Evolutionary conservation across 2,329 filamentous ascomycete genomes (phyloP), one percentile per base, ranked within the genome.

Genomic region (Coniochaeta sp.): DNA sequence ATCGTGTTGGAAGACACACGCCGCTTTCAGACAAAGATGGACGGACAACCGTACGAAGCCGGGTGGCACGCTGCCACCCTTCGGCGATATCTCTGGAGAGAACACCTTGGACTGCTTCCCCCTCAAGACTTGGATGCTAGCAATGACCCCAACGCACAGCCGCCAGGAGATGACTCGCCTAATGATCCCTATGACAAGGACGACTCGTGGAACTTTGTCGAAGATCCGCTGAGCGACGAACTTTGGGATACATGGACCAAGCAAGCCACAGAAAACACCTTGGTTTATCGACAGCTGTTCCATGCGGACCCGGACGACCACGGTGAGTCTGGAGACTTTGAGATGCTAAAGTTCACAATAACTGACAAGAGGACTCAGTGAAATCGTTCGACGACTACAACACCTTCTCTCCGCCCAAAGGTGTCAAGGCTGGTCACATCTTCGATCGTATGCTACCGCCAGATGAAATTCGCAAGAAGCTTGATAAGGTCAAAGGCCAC

Each of bases 371-470:
- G 12, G 22, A 17, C 22, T 1, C 58, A 87, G 87, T 97, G 71
- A 90, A 88, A 80, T 96, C 83, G 0, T 98, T 96, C 66, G 87
- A 92, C 1, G 91, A 97, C 64, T 98, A 98, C 71, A 88, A 96
- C 67, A 79, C 80, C 12, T 98, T 93, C 73, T 78, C 87, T 61
- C 90, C 83, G 0, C 81, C 86, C 0, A 83, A 84, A 57, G 84
- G 87, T 5, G 82, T 89, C 63, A 95, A 91, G 73, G 77, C 91
- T 3, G 93, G 95, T 0, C 95, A 98, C 74, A 81, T 98, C 62
- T 96, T 90, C 68, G 91, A 96, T 71, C 84, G 84, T 61, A 91
- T 89, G 73, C 82, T 89, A 72, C 88, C 89, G 0, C 83, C 86
- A 0, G 79, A 87, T 26, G 88, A 96, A 60, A 86, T 95, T 7